Evolutionary conservation across 164 flowering plant genomes (phyloP), one percentile per base, ranked within the genome.

Genomic region (Vitis cinerea): DNA sequence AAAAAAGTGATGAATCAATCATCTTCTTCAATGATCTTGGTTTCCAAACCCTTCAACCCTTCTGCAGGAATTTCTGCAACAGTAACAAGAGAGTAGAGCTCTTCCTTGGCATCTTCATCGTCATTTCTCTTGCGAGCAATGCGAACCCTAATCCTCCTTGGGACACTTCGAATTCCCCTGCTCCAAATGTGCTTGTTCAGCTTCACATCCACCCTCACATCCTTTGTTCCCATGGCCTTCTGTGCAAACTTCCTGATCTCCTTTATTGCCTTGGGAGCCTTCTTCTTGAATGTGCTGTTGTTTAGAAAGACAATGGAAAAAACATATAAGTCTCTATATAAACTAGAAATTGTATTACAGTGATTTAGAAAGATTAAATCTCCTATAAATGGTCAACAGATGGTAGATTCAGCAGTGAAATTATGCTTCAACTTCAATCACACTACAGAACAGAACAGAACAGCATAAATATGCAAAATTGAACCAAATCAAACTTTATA

Each of bases 21-120:
- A 12, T 83, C 92, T 9, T 88, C 92, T 30, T 88, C 92, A 29
- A 88, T 82, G 61, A 83, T 77, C 73, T 74, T 80, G 74, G 92
- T 88, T 30, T 87, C 88, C 62, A 88, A 60, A 0, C 92, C 92
- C 65, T 65, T 77, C 69, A 85, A 63, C 50, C 87, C 88, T 75
- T 84, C 90, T 0, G 87, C 15, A 19, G 92, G 92, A 75, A 83
- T 74, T 57, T 88, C 88, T 2, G 88, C 83, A 63, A 86, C 90
- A 23, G 92, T 88, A 0, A 86, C 92, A 62, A 88, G 87, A 15
- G 88, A 88, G 76, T 80, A 86, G 56, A 88, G 86, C 82, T 86
- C 88, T 62, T 88, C 92, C 80, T 84, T 88, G 6, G 92, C 90
- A 75, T 88, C 90, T 66, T 88, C 92, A 69, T 88, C 92, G 44